A percentile compares a stretch with the other conserved stretches of the same genome.
Conservation (phyloP, 257 asterid species). For the Linaria vulgaris region DNA sequence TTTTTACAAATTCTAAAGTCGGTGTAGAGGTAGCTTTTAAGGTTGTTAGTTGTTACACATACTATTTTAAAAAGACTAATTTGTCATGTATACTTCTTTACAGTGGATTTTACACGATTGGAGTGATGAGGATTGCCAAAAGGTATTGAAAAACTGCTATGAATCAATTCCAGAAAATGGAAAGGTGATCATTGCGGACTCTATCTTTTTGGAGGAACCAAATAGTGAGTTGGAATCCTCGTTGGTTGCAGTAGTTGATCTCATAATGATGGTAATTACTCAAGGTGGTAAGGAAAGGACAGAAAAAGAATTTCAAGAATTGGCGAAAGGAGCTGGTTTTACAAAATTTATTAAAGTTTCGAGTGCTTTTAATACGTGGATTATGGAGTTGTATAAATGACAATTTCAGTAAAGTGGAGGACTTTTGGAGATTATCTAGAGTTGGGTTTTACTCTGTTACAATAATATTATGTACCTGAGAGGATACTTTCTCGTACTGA, state of each 20-base stretch:
- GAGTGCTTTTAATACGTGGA: conserved; percentile 43
- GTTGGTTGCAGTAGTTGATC: no score
- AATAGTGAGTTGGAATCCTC: background rate
- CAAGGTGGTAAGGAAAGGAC: background rate
- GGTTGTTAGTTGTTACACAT: no score
- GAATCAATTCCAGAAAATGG: conserved; percentile 4
- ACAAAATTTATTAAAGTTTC: conserved; percentile 33
- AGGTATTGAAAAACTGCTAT: background rate
- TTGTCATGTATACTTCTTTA: no score
- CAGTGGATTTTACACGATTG: background rate
- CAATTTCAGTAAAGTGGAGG: no score
- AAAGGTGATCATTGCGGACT: background rate
- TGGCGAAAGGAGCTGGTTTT: conserved; percentile 52
- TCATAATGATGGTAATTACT: no score
- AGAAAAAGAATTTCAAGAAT: conserved; percentile 32
- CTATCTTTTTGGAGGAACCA: background rate
- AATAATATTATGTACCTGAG: no score
- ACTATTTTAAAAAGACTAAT: no score
- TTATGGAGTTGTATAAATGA: background rate
- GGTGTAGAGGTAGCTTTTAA: no score
- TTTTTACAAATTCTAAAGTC: no score
- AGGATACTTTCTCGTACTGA: no score
- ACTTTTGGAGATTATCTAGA: no score
- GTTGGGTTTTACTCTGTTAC: no score
- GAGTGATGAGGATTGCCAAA: background rate